A percentile compares a stretch with the other conserved stretches of the same genome.
Conservation (phyloP, 202 grass and related monocot genomes). For the Brachypodium distachyon region DNA sequence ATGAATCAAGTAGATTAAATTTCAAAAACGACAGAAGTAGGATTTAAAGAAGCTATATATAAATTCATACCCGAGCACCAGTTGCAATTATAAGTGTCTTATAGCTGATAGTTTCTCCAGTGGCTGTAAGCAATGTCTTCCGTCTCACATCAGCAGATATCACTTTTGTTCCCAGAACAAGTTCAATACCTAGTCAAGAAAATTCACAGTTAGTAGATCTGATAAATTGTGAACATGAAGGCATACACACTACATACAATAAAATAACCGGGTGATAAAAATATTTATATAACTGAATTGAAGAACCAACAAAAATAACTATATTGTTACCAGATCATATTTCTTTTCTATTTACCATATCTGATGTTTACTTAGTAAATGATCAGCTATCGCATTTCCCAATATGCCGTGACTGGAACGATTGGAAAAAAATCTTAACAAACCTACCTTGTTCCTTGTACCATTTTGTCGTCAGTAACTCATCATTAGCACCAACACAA, state of each 20-base stretch:
- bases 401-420: too few relatives aligned
- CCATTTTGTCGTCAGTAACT: constrained; percentile 81
- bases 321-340: background rate
- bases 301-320: background rate
- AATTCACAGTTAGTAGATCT: background rate
- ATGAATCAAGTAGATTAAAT: background rate
- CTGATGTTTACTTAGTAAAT: background rate
- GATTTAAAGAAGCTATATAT: background rate
- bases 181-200: constrained; percentile 67
- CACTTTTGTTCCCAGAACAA: constrained; percentile 88
- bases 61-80: constrained; percentile 88
- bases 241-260: background rate
- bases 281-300: background rate
- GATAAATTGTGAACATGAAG: background rate
- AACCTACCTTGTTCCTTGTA: constrained; percentile 79
- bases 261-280: background rate
- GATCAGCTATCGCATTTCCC: background rate
- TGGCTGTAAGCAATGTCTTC: constrained; percentile 64
- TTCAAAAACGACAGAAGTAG: background rate
- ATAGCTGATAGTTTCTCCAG: constrained; percentile 94
- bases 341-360: background rate
- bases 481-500: constrained; percentile 77
- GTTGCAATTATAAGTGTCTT: constrained; percentile 88
- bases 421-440: background rate
- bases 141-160: constrained; percentile 64